phyloP scores from a whole-genome alignment of 495 filamentous ascomycete genomes.

The Letharia columbiana region DNA sequence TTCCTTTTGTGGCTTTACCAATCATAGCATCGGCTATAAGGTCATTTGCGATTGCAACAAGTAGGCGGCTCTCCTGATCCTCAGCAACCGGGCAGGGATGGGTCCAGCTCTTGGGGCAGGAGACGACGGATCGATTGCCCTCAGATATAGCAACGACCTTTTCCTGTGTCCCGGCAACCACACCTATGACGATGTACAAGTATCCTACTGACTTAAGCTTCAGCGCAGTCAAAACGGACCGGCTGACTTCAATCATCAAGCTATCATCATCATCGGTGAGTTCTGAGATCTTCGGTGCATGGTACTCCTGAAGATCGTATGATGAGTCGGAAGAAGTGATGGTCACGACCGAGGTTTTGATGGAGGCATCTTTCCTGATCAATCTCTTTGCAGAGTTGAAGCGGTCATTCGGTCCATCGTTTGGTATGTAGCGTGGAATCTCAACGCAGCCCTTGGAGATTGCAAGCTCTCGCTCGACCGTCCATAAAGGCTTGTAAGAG shows the following conservation, averaged over 20 bases:
- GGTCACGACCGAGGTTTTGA: neutral
- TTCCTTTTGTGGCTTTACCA: neutral
- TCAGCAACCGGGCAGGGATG: neutral
- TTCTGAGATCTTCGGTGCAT: neutral
- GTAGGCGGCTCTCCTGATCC: neutral
- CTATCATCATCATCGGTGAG: neutral
- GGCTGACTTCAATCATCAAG: neutral
- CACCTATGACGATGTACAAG: neutral
- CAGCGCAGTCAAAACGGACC: neutral
- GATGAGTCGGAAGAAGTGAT: neutral
- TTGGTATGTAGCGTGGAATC: constrained; percentile 30
- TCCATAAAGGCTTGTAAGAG: constrained; percentile 23
- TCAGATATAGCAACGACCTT: constrained; percentile 7
- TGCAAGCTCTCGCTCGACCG: constrained; percentile 29
- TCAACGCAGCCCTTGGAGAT: constrained; percentile 24
- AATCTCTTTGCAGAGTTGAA: constrained; percentile 33
- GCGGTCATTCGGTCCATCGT: constrained; percentile 29
- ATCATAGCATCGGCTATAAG: neutral
- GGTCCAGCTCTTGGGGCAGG: neutral
- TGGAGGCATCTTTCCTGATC: constrained; percentile 12
- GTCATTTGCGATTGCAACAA: constrained; percentile 1
- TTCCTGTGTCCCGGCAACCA: neutral
- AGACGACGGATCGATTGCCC: constrained; percentile 5
- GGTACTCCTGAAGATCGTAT: neutral
- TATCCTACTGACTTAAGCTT: neutral